These are phyloP conservation scores for Paramecium octaurelia DNA, from an alignment of 73 alveolate genomes.

Conservation along the genomic window DNA sequence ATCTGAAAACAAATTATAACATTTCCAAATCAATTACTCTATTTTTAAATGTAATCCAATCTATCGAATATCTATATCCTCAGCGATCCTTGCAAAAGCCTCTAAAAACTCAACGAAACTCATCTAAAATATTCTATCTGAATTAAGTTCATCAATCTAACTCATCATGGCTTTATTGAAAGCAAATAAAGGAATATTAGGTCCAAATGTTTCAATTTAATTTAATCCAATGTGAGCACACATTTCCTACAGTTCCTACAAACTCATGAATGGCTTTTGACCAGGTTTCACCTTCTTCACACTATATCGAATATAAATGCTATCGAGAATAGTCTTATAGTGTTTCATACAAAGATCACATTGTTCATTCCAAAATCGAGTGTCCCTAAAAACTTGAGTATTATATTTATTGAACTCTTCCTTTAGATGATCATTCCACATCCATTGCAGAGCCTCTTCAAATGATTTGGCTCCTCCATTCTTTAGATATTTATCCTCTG, in stretches of 20 bases:
- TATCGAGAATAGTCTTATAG: neutral
- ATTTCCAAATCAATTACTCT: neutral
- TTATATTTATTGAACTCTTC: constrained; percentile 6
- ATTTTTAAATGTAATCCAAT: constrained; percentile 19
- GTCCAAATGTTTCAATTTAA: constrained; percentile 56
- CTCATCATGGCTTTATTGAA: constrained; percentile 76
- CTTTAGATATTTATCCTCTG: constrained; percentile 53
- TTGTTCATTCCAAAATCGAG: neutral
- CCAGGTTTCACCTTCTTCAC: constrained; percentile 82
- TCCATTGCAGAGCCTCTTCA: constrained; percentile 55
- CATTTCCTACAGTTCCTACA: constrained; percentile 61
- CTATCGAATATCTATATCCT: constrained; percentile 11
- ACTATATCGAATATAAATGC: neutral
- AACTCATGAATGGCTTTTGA: constrained; percentile 62
- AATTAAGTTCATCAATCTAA: constrained; percentile 70
- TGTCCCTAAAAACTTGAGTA: constrained; percentile 66
- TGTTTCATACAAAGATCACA: constrained; percentile 49
- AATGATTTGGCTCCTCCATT: constrained; percentile 23
- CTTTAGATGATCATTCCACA: constrained; percentile 52
- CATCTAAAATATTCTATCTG: constrained; percentile 68
- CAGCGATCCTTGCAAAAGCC: constrained; percentile 48
- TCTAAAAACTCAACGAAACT: constrained; percentile 10
- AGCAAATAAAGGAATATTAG: constrained; percentile 60
- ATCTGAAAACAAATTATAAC: neutral
- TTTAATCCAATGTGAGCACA: constrained; percentile 47